phyloP scores from a whole-genome alignment of 306 rosid genomes.

The Lathyrus oleraceus region DNA sequence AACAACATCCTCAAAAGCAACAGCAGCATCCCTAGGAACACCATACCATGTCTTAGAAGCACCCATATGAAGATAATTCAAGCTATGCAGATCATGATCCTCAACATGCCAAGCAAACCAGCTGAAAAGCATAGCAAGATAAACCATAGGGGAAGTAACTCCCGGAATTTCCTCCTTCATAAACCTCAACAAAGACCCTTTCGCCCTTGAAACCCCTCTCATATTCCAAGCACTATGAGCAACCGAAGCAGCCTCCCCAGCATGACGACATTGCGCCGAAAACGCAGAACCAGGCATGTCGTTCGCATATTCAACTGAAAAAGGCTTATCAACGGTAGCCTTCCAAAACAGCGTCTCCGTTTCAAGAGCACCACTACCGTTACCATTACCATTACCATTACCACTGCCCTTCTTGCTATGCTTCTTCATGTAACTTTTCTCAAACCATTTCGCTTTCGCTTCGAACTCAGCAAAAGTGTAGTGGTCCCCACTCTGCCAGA shows the following conservation, averaged over 20 bases:
- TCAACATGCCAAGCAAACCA: slow-evolving; percentile 99
- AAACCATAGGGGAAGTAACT: slow-evolving; percentile 95
- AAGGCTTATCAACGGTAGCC: slow-evolving; percentile 90
- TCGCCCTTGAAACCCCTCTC: slow-evolving; percentile 83
- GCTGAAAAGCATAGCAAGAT: slow-evolving; percentile 94
- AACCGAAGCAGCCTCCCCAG: slow-evolving; percentile 63
- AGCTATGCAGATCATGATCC: slow-evolving; percentile 96
- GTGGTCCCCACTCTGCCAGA: slow-evolving; percentile 94
- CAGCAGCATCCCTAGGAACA: slow-evolving; percentile 89
- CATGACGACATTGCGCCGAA: slow-evolving; percentile 49
- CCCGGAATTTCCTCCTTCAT: slow-evolving; percentile 99
- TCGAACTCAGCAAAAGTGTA: slow-evolving; percentile 80
- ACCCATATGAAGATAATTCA: slow-evolving; percentile 91
- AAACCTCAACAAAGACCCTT: slow-evolving; percentile 84
- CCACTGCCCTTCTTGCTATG: slow-evolving; percentile 43
- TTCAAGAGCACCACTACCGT: slow-evolving; percentile 52
- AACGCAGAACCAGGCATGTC: slow-evolving; percentile 99
- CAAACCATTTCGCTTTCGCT: slow-evolving; percentile 77
- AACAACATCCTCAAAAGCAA: slow-evolving; percentile 93
- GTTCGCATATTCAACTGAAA: slow-evolving; percentile 88
- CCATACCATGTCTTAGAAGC: slow-evolving; percentile 98
- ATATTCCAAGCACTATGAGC: slow-evolving; percentile 96
- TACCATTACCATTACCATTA: neutral
- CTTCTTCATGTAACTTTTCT: slow-evolving; percentile 59
- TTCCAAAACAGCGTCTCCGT: slow-evolving; percentile 86